Evolutionary conservation across 1,139 yeast genomes (phyloP), one percentile per base, ranked within the genome.

Genomic region (Magnusiomyces ingens): DNA sequence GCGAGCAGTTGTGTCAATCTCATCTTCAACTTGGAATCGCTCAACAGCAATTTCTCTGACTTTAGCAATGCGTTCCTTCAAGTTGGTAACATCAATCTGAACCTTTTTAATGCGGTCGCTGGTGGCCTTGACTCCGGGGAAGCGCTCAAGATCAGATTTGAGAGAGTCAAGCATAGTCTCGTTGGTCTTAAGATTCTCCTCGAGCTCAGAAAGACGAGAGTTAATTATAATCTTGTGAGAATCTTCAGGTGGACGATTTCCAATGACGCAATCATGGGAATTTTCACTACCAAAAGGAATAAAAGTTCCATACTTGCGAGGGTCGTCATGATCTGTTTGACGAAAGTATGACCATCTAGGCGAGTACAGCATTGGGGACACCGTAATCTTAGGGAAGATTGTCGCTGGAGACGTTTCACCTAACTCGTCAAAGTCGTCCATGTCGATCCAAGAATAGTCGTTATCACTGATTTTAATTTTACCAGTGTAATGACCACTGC

Each of bases 331-430:
- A 54, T 76, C 80, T 1, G 80, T 74, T 56, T 85, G 86, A 54
- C 95, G 76, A 60, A 83, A 78, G 67, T 89, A 91, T 29, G 85
- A 77, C 66, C 89, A 84, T 55, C 84, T 77, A 0, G 97, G 96
- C 0, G 95, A 75, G 59, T 73, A 80, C 55, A 87, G 75, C 60
- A 91, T 74, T 1, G 95, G 94, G 18, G 75, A 62, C 0, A 87
- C 77, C 17, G 71, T 71, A 49, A 91, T 76, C 46, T 74, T 70
- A 0, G 95, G 93, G 47, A 75, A 69, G 1, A 78, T 73, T 1
- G 69, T 72, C 22, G 73, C 67, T 57, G 76, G 74, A 5, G 59
- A 54, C 8, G 60, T 55, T 46, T 64, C 68, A 21, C 63, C 88
- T 46, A 91, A 71, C 63, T 93, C 98, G 15, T 80, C 74, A 62